A percentile compares a stretch with the other conserved stretches of the same genome.
phyloP scores from a whole-genome alignment of 78 protist genomes.

The Dictyostelium capitatum region DNA sequence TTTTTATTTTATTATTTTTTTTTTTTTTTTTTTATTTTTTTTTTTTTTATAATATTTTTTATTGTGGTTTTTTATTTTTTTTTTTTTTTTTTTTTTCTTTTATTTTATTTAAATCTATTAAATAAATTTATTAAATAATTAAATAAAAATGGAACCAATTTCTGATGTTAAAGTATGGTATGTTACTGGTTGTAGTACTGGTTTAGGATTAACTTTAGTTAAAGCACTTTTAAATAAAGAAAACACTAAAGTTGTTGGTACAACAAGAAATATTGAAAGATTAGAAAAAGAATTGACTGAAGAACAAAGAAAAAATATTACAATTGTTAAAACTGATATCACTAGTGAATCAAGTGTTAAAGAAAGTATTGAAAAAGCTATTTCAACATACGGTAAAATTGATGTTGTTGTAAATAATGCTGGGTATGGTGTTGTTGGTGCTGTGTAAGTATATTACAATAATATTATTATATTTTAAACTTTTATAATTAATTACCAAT shows the following conservation, averaged over 20 bases:
- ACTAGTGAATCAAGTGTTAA: conserved; percentile 29
- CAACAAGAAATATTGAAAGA: not conserved
- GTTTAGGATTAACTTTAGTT: conserved; percentile 32
- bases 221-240: not conserved
- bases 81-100: too few species aligned
- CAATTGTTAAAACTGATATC: conserved; percentile 14
- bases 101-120: too few species aligned
- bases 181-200: conserved; percentile 13
- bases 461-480: not conserved
- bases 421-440: conserved; percentile 30
- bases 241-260: conserved; percentile 30
- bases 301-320: not conserved
- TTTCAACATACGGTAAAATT: conserved; percentile 4
- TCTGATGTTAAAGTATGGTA: conserved; percentile 22
- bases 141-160: conserved; percentile 18
- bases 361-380: conserved; percentile 10
- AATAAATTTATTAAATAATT: too few species aligned
- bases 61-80: too few species aligned
- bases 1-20: too few species aligned
- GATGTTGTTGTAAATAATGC: conserved; percentile 74
- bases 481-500: too few species aligned
- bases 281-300: not conserved
- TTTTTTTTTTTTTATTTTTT: too few species aligned
- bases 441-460: conserved; percentile 9
- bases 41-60: too few species aligned